Evolutionary conservation across 257 asterid genomes (phyloP).

Genomic region (Forsythia viridissima): DNA sequence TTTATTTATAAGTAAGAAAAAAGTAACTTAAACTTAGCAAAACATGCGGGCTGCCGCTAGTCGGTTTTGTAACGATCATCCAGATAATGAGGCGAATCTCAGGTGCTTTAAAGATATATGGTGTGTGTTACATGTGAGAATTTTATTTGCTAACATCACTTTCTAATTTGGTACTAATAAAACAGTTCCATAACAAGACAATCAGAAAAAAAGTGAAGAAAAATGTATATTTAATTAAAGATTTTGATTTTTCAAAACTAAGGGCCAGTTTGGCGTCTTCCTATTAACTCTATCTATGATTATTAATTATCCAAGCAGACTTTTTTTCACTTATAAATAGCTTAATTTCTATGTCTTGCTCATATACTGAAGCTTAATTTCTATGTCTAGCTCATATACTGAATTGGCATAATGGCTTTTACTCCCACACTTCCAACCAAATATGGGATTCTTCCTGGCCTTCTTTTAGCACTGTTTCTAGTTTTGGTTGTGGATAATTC

Average conservation of each 20-base stretch:
- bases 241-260: background rate
- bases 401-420: slow-evolving; percentile 17
- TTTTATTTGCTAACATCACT: background rate
- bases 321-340: slow-evolving; percentile 12
- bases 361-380: background rate
- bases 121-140: background rate
- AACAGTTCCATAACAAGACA: background rate
- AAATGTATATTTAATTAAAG: background rate
- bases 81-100: background rate
- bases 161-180: background rate
- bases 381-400: background rate
- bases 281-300: background rate
- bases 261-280: background rate
- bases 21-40: background rate
- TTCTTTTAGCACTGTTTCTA: slow-evolving; percentile 26
- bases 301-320: background rate
- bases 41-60: background rate
- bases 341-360: background rate
- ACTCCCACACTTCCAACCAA: background rate
- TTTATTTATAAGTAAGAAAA: background rate
- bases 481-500: slow-evolving; percentile 23
- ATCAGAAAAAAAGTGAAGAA: background rate
- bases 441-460: slow-evolving; percentile 17
- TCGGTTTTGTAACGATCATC: background rate
- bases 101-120: background rate